Conservation (phyloP, 306 rosid species). For the Castanea crenata region DNA sequence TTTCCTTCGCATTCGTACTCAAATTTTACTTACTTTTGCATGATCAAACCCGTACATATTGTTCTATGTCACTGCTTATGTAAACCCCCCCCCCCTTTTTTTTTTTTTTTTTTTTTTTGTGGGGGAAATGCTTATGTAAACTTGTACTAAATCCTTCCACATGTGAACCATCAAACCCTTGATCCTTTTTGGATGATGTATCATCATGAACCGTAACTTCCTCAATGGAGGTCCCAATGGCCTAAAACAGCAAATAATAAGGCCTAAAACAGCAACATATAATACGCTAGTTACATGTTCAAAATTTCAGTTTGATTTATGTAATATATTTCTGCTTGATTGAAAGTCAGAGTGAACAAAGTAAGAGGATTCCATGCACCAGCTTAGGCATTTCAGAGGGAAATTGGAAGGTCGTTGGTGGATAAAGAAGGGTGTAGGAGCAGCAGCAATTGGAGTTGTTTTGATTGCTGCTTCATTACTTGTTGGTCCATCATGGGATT, state of each 20-base stretch:
- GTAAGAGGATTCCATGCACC: background rate
- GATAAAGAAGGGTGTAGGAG: background rate
- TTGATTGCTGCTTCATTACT: slow-evolving; percentile 11
- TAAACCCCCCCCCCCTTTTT: too few species aligned
- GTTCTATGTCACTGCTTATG: background rate
- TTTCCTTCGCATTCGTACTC: background rate
- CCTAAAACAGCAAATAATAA: too few species aligned
- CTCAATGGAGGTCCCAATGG: too few species aligned
- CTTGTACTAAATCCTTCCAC: too few species aligned
- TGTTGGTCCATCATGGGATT: slow-evolving; percentile 1
- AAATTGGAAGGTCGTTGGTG: background rate
- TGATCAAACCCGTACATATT: background rate
- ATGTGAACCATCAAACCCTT: too few species aligned
- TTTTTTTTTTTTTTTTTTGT: too few species aligned
- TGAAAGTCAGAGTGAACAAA: background rate
- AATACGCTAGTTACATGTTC: background rate
- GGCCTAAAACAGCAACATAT: too few species aligned
- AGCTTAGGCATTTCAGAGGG: background rate
- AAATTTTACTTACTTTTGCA: background rate
- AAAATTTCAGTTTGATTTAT: background rate
- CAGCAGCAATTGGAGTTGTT: slow-evolving; percentile 19
- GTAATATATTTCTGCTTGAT: background rate
- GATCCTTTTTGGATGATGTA: too few species aligned
- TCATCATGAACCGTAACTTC: too few species aligned
- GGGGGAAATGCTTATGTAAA: too few species aligned